phyloP scores from a whole-genome alignment of 768 basidiomycete species.

The Tricholoma sp. region DNA sequence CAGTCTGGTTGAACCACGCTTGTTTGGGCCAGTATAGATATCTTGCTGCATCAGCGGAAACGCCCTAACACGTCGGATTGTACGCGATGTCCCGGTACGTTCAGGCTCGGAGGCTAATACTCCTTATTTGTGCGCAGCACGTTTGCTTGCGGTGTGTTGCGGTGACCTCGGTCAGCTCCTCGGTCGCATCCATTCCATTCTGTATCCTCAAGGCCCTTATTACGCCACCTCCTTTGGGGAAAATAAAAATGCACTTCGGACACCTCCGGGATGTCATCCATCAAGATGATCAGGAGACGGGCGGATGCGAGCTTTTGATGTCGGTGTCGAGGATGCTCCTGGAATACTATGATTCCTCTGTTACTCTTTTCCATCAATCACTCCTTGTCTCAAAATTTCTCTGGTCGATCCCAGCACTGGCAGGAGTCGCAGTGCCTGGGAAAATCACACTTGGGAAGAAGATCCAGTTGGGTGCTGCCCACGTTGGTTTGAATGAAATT shows the following conservation, averaged over 20 bases:
- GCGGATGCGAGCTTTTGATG: neutral
- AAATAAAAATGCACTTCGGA: neutral
- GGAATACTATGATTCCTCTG: neutral
- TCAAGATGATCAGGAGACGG: neutral
- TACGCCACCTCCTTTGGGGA: neutral
- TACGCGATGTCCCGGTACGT: neutral
- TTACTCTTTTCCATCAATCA: neutral
- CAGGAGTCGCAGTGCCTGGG: neutral
- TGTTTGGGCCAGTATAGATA: neutral
- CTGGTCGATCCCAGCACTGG: neutral
- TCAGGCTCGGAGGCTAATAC: neutral
- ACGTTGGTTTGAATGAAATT: neutral
- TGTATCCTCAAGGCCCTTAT: neutral
- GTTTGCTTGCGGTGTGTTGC: neutral
- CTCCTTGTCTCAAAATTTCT: neutral
- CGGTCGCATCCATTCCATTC: neutral
- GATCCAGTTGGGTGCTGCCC: neutral
- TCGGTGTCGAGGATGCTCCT: neutral
- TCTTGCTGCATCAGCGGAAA: neutral
- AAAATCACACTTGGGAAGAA: neutral
- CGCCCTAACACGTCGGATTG: neutral
- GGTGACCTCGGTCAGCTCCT: neutral
- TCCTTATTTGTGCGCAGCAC: neutral
- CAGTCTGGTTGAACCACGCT: neutral
- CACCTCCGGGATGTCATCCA: neutral